A percentile compares a stretch with the other conserved stretches of the same genome.
Conservation (phyloP, 139 green algal species). For the Tetradesmus lagerheimii region DNA sequence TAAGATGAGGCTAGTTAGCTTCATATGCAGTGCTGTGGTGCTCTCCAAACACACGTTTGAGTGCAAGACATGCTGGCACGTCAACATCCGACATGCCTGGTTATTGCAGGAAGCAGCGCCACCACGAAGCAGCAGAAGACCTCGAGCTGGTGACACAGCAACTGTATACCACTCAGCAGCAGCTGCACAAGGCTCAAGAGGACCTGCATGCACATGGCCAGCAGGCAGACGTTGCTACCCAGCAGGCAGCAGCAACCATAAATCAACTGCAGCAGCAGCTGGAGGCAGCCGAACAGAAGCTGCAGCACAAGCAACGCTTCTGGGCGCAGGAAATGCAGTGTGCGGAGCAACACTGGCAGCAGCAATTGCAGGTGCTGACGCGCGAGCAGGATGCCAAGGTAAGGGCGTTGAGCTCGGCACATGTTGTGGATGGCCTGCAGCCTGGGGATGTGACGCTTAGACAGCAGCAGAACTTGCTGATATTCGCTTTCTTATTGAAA, state of each 20-base stretch:
- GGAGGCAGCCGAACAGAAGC: not conserved
- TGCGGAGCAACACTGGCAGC: conserved; percentile 13
- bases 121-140: not conserved
- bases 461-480: too few species aligned
- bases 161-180: not conserved
- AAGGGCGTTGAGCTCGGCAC: not conserved
- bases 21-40: too few species aligned
- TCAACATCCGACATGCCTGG: not conserved
- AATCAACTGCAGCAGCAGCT: conserved; percentile 25
- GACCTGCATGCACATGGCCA: not conserved
- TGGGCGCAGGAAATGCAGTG: not conserved
- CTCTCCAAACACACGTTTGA: not conserved
- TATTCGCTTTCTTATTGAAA: too few species aligned
- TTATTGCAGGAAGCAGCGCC: not conserved
- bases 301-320: conserved; percentile 7
- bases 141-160: not conserved
- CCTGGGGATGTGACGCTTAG: too few species aligned
- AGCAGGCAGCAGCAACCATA: not conserved
- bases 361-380: not conserved
- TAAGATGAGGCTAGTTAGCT: too few species aligned
- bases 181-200: not conserved
- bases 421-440: too few species aligned
- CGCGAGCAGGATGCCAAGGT: conserved; percentile 3
- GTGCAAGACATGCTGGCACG: not conserved
- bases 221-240: not conserved